A percentile compares a stretch with the other conserved stretches of the same genome.
phyloP scores from a whole-genome alignment of 1,139 yeast species.

The Blastobotrys raffinosifermentans region DNA sequence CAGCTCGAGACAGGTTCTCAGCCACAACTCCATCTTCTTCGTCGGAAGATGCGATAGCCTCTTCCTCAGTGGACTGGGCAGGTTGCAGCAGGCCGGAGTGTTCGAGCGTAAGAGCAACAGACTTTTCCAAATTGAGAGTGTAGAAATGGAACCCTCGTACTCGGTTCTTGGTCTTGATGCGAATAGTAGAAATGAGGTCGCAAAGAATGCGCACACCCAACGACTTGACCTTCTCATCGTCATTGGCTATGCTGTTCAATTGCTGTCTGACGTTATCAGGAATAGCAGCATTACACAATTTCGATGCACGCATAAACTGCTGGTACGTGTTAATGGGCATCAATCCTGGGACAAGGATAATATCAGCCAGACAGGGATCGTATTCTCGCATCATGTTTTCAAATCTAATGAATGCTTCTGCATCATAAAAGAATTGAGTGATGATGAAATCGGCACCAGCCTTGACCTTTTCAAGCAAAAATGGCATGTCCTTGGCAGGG shows the following conservation, averaged over 20 bases:
- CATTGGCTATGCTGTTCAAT: conserved; percentile 55
- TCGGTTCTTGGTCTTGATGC: conserved; percentile 44
- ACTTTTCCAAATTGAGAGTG: conserved; percentile 82
- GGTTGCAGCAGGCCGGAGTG: conserved; percentile 39
- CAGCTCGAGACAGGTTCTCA: conserved; percentile 25
- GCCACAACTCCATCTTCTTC: conserved; percentile 10
- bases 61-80: conserved; percentile 11
- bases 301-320: conserved; percentile 82
- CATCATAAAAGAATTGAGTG: conserved; percentile 80
- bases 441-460: conserved; percentile 94
- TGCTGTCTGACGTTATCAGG: conserved; percentile 51
- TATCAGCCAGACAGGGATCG: conserved; percentile 39
- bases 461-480: conserved; percentile 71
- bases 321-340: conserved; percentile 94
- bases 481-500: conserved; percentile 62
- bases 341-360: conserved; percentile 80
- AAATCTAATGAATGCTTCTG: conserved; percentile 48
- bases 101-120: conserved; percentile 78
- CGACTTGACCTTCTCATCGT: conserved; percentile 80
- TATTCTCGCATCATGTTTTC: conserved; percentile 42
- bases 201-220: conserved; percentile 73
- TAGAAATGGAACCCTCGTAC: conserved; percentile 84
- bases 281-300: conserved; percentile 81
- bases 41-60: conserved; percentile 9
- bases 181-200: conserved; percentile 51